Evolutionary conservation across 2,329 filamentous ascomycete species (phyloP).

Genomic region (Corinectria fuckeliana): DNA sequence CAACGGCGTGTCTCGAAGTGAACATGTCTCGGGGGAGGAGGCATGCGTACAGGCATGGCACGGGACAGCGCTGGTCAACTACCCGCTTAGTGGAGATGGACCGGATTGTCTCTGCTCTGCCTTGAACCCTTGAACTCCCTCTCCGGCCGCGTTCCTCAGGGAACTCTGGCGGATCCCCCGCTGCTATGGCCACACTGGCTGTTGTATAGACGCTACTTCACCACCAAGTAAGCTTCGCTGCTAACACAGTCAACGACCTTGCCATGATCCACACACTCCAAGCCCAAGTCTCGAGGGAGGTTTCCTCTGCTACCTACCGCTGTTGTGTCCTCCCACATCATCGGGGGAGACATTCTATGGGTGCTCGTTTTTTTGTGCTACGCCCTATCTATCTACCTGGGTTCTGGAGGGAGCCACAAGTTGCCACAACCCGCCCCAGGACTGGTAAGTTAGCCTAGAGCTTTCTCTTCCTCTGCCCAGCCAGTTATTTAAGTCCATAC

Average conservation of each 20-base stretch:
- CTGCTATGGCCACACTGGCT: not conserved
- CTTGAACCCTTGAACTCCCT: not conserved
- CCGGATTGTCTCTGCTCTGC: not conserved
- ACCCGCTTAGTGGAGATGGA: not conserved
- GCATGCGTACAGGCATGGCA: not conserved
- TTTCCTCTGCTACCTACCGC: constrained; percentile 20
- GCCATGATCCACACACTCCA: constrained; percentile 11
- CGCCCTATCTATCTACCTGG: not conserved
- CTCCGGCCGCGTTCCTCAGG: constrained; percentile 2
- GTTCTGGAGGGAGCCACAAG: constrained; percentile 3
- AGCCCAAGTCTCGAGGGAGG: no score
- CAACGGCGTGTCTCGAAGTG: not conserved
- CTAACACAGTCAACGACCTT: constrained; percentile 7
- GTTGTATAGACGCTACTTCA: constrained; percentile 2
- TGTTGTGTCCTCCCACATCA: constrained; percentile 4
- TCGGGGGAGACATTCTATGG: not conserved
- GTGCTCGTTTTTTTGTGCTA: not conserved
- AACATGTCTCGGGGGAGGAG: constrained; percentile 3
- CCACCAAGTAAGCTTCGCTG: constrained; percentile 23
- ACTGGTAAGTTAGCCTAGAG: constrained; percentile 15
- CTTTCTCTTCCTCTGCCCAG: constrained; percentile 18
- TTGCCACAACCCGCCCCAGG: constrained; percentile 10
- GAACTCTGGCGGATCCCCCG: not conserved
- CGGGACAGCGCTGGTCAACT: not conserved
- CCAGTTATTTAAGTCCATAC: constrained; percentile 29